Percentiles rank a stretch among this genome's conserved stretches.
These are phyloP conservation scores for Hippophae rhamnoides DNA, from an alignment of 306 rosid genomes.

Conservation along the genomic window DNA sequence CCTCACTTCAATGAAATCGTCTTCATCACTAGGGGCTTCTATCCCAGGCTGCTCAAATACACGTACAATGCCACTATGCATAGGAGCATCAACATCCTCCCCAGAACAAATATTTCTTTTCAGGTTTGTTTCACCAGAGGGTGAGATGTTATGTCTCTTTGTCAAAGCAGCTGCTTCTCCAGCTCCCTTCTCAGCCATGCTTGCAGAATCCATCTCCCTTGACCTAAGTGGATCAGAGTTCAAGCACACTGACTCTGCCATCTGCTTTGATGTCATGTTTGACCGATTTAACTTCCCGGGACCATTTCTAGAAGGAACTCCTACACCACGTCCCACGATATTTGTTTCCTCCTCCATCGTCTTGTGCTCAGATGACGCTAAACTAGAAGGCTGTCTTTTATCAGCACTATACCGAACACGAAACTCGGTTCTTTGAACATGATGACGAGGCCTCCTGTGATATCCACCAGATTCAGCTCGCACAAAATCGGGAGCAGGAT, in stretches of 20 bases:
- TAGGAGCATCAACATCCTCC: conserved; percentile 74
- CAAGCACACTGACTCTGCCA: conserved; percentile 25
- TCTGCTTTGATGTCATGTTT: conserved; percentile 41
- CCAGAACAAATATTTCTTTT: conserved; percentile 65
- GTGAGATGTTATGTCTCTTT: conserved; percentile 37
- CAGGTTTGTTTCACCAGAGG: conserved; percentile 58
- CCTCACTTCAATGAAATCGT: conserved; percentile 93
- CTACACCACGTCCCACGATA: conserved; percentile 37
- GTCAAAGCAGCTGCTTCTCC: conserved; percentile 36
- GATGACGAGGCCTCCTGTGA: conserved; percentile 58
- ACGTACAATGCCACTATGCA: conserved; percentile 87
- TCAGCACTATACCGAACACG: conserved; percentile 62
- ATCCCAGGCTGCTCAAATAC: conserved; percentile 96
- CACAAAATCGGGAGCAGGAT: conserved; percentile 38
- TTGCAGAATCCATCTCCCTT: conserved; percentile 40
- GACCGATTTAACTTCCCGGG: conserved; percentile 36
- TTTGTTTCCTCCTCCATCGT: conserved; percentile 41
- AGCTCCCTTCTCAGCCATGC: conserved; percentile 39
- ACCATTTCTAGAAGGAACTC: conserved; percentile 39
- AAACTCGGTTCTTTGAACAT: conserved; percentile 73
- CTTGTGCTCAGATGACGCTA: conserved; percentile 31
- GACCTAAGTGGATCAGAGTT: conserved; percentile 27
- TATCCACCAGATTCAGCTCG: conserved; percentile 43
- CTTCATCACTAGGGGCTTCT: conserved; percentile 97
- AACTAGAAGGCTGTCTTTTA: conserved; percentile 42